Evolutionary conservation across 441 rosid genomes (phyloP), one percentile per base, ranked within the genome.

Genomic region (Flueggea neowawraea): DNA sequence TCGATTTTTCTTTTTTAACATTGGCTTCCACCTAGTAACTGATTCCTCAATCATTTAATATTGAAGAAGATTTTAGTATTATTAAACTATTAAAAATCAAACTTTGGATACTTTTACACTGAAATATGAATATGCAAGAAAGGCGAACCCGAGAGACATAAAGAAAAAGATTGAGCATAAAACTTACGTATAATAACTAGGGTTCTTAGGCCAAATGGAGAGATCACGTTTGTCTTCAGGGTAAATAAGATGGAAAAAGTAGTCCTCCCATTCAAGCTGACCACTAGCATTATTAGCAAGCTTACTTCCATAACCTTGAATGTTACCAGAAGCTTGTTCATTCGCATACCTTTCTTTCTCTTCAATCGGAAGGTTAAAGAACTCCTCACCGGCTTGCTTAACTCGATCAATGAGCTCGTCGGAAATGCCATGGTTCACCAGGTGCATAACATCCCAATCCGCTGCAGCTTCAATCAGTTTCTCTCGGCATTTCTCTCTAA

Each of bases 291-390:
- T 94, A 69, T 94, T 94, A 41, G 96, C 98, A 0, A 94, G 78
- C 73, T 94, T 94, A 71, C 96, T 94, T 31, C 98, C 97, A 66
- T 94, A 94, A 0, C 97, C 98, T 67, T 94, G 97, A 74, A 91
- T 80, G 32, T 82, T 89, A 9, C 94, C 96, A 0, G 85, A 16
- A 41, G 74, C 91, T 75, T 91, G 99, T 45, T 89, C 89, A 12
- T 94, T 94, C 0, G 96, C 95, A 31, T 86, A 71, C 77, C 68
- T 91, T 80, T 94, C 99, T 69, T 94, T 94, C 77, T 89, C 96
- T 74, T 94, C 95, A 0, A 87, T 31, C 0, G 90, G 78, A 1
- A 83, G 93, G 2, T 77, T 45, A 57, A 87, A 93, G 68, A 94
- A 94, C 22, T 28, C 78, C 65, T 73, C 54, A 0, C 99, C 99